Evolutionary conservation across 495 filamentous ascomycete genomes (phyloP), one percentile per base, ranked within the genome.

Genomic region (Tricharina praecox): DNA sequence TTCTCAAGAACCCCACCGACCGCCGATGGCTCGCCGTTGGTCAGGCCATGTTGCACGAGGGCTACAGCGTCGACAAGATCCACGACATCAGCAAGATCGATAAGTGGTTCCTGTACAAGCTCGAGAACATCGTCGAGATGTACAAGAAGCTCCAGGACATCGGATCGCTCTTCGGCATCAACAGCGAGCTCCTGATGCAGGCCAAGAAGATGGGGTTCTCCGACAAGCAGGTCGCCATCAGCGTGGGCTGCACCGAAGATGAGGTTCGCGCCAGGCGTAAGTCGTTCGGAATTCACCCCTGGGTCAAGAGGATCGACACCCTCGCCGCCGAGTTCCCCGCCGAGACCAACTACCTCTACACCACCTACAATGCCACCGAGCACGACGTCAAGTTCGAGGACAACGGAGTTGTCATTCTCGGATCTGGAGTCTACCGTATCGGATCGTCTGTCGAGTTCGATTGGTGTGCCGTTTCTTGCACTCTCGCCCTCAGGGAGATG

Each of bases 201-300:
- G 78, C 88, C 25, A 97, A 97, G 75, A 93, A 95, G 71, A 72
- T 94, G 64, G 88, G 88, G 10, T 97, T 97, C 73, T 93, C 85
- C 35, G 88, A 97, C 58, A 81, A 78, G 66, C 88, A 97, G 69
- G 94, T 97, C 60, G 83, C 85, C 23, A 71, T 73, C 38, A 78
- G 81, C n/a, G 82, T 94, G 47, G 77, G 78, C 47, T 77, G 81
- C 58, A 78, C 77, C 34, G 88, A 97, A 67, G 82, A 93, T 60
- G 77, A 87, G 51, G 86, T 95, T 47, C 83, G 88, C 41, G 83
- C 83, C 40, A 73, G 79, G 54, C 71, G 88, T 57, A 78, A 82
- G 69, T 73, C 79, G 58, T 92, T 93, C 61, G 85, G 82, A 41
- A 81, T 96, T 65, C 70, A 67, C 25, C 74, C 88, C 3, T 96